Base-by-base conservation (phyloP, 164 flowering plant genomes). In the Umbellularia californica region DNA sequence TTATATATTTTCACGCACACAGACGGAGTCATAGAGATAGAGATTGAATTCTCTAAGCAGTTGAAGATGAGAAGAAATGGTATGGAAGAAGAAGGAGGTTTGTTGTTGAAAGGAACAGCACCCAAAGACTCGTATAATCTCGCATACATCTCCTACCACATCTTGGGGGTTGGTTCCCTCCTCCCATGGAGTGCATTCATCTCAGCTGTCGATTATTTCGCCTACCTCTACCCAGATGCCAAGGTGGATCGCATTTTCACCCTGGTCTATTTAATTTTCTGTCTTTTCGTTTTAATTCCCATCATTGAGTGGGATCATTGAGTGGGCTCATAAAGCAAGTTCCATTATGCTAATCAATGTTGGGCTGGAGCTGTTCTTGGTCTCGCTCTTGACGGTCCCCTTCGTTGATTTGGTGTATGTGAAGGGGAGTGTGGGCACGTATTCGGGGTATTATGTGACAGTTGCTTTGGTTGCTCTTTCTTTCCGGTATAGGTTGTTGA, bases 181-280 rank as follows among this genome's bases (percentile, higher is more conserved):
- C 89, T 93, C 66, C 99, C 99, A 60, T 96, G 97, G 98, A 96
- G 94, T 83, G 91, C 98, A 69, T 96, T 93, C 90, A 88, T 94
- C 84, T 91, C 97, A 5, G 30, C 30, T 2, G 30, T 28, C 30
- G 30, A 28, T 28, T 28, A 28, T 4, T 28, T 28, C 30, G 30
- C 30, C 30, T 28, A 28, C 3, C 28, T 27, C 28, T 2, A 27
- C 28, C 28, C 28, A 27, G 28, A 27, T 7, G 84, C 70, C 72
- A 83, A 85, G 81, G 91, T 96, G 19, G 97, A 96, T 77, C 94
- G 97, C 19, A 78, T 88, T 71, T 95, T 95, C 82, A 84, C 94
- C 72, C 83, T 91, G 68, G 87, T 73, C 2, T 92, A 95, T 86
- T 90, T 92, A 95, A 25, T 89, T 0, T 82, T 89, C 4, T 82